Evolutionary conservation across 2,329 filamentous ascomycete genomes (phyloP).

Genomic region (Graphium sp.): DNA sequence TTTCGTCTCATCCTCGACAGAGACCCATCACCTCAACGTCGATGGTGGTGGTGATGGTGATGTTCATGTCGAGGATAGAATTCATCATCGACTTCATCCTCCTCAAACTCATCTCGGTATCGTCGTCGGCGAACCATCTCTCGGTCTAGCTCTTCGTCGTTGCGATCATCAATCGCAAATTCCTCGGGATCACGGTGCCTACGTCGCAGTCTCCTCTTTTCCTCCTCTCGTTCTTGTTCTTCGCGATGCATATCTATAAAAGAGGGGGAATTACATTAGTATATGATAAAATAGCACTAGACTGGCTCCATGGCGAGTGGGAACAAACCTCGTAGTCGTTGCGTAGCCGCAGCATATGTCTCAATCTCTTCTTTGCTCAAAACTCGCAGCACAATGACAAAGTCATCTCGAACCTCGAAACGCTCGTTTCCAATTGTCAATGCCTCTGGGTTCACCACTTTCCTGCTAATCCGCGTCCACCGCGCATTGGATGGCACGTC

Average conservation of each 20-base stretch:
- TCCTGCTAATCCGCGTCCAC: conserved; percentile 86
- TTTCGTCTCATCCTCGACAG: too few species aligned
- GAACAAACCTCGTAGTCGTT: conserved; percentile 58
- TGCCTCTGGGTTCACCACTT: conserved; percentile 78
- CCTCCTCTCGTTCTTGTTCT: conserved; percentile 2
- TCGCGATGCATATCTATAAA: conserved; percentile 1
- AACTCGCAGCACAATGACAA: conserved; percentile 82
- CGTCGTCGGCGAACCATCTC: conserved; percentile 11
- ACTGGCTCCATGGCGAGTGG: neutral
- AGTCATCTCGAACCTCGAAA: conserved; percentile 82
- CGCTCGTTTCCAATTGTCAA: conserved; percentile 75
- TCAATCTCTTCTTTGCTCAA: conserved; percentile 82
- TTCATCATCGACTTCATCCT: conserved; percentile 12
- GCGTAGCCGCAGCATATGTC: conserved; percentile 66
- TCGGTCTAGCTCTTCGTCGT: conserved; percentile 16
- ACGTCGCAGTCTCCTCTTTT: conserved; percentile 7
- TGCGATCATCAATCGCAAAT: conserved; percentile 10
- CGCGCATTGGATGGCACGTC: conserved; percentile 64
- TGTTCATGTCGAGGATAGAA: too few species aligned
- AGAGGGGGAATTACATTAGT: neutral
- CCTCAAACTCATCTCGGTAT: conserved; percentile 11
- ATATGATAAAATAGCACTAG: conserved; percentile 4
- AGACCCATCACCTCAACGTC: too few species aligned
- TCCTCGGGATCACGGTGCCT: conserved; percentile 10
- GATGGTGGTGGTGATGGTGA: too few species aligned